phyloP scores from a whole-genome alignment of 23 red algal species.

The Gracilariopsis chorda region DNA sequence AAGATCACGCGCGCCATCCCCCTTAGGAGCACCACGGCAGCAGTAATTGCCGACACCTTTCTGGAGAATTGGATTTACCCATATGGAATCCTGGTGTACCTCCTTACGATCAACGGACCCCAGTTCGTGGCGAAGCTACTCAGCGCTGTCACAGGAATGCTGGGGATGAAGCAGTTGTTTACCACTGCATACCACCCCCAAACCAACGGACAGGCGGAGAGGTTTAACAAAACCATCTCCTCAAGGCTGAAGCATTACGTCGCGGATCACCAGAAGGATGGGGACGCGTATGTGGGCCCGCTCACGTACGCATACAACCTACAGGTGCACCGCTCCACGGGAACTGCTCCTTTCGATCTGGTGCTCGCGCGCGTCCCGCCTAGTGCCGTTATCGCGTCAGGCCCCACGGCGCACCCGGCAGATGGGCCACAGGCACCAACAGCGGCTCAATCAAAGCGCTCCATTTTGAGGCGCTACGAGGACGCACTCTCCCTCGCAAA shows the following conservation, averaged over 20 bases:
- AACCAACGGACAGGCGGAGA: slow-evolving; percentile 34
- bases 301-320: slow-evolving; percentile 32
- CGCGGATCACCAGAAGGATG: slow-evolving; percentile 11
- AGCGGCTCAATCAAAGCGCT: neutral
- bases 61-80: neutral
- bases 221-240: slow-evolving; percentile 13
- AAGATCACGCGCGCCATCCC: slow-evolving; percentile 21
- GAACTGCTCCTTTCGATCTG: neutral
- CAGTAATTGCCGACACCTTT: neutral
- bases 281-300: slow-evolving; percentile 7
- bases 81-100: neutral
- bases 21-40: neutral
- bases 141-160: neutral
- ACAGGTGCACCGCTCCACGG: slow-evolving; percentile 11
- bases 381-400: neutral
- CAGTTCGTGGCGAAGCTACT: slow-evolving; percentile 39
- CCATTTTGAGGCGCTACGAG: too few species aligned
- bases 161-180: neutral
- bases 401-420: neutral
- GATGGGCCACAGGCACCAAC: neutral
- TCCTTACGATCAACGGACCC: slow-evolving; percentile 15
- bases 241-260: slow-evolving; percentile 20
- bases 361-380: neutral
- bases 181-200: slow-evolving; percentile 25
- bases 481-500: too few species aligned